Evolutionary conservation across 352 stramenopile species (phyloP).

Genomic region (Pythium monospermum): DNA sequence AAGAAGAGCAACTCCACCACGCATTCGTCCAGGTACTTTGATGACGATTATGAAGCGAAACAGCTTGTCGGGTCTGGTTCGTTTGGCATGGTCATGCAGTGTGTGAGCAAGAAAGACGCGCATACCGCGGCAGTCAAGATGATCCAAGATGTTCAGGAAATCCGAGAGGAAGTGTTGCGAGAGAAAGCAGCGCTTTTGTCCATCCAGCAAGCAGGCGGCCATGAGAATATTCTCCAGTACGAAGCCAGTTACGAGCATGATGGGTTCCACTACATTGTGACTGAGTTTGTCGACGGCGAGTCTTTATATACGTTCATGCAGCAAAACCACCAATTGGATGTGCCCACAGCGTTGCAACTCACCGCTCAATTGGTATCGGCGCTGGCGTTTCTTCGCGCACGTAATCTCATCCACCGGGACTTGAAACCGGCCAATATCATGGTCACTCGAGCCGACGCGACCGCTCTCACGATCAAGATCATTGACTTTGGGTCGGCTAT

Average conservation of each 20-base stretch:
- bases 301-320: conserved; percentile 71
- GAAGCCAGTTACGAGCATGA: conserved; percentile 64
- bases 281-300: conserved; percentile 63
- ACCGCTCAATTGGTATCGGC: conserved; percentile 59
- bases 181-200: conserved; percentile 50
- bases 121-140: conserved; percentile 73
- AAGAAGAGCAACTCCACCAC: not conserved
- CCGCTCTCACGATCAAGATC: conserved; percentile 58
- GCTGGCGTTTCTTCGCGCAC: conserved; percentile 56
- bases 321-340: conserved; percentile 38
- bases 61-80: conserved; percentile 58
- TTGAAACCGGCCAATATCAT: conserved; percentile 90
- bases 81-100: conserved; percentile 85
- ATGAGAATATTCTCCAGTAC: conserved; percentile 59
- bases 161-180: conserved; percentile 48
- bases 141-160: conserved; percentile 53
- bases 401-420: conserved; percentile 75
- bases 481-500: conserved; percentile 87
- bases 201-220: conserved; percentile 52
- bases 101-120: conserved; percentile 56
- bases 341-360: conserved; percentile 42
- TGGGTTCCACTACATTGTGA: conserved; percentile 80
- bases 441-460: conserved; percentile 21
- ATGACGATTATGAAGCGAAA: conserved; percentile 59
- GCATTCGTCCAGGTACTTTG: conserved; percentile 28